phyloP scores from a whole-genome alignment of 2,329 filamentous ascomycete species.

The Cercospora janseana region DNA sequence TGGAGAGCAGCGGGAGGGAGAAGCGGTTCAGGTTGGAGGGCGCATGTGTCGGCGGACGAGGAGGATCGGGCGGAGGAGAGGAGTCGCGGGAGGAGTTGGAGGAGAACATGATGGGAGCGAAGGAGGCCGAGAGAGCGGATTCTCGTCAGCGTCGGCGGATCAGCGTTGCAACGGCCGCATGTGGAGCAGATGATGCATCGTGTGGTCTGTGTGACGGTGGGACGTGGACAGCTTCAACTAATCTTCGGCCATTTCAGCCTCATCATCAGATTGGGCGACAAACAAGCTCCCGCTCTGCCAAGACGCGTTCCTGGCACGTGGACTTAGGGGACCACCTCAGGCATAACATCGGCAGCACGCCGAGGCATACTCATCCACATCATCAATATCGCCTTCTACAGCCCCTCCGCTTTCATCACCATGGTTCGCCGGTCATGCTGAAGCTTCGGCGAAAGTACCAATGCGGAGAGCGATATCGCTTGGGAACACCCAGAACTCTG shows the following conservation, averaged over 20 bases:
- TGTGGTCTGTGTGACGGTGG: constrained; percentile 4
- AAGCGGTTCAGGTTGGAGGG: constrained; percentile 7
- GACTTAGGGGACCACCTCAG: no score
- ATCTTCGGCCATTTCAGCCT: not conserved
- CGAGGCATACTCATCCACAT: no score
- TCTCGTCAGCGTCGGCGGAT: not conserved
- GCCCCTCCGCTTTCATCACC: no score
- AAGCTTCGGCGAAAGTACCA: no score
- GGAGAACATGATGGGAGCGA: constrained; percentile 5
- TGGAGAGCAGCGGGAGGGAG: constrained; percentile 26
- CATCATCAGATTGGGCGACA: not conserved
- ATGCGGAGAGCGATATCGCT: no score
- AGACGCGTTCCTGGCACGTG: constrained; percentile 7
- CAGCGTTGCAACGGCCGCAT: not conserved
- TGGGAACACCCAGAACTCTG: no score
- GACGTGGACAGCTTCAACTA: no score
- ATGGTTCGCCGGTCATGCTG: no score
- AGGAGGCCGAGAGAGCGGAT: not conserved
- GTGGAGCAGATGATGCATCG: constrained; percentile 1
- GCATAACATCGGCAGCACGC: no score
- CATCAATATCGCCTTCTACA: no score
- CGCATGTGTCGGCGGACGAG: constrained; percentile 11
- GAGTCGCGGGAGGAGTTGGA: constrained; percentile 4
- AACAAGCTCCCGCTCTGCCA: constrained; percentile 5
- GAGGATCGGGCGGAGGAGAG: constrained; percentile 2